Evolutionary conservation across 2,329 filamentous ascomycete species (phyloP).

Genomic region (Neonectria ditissima): DNA sequence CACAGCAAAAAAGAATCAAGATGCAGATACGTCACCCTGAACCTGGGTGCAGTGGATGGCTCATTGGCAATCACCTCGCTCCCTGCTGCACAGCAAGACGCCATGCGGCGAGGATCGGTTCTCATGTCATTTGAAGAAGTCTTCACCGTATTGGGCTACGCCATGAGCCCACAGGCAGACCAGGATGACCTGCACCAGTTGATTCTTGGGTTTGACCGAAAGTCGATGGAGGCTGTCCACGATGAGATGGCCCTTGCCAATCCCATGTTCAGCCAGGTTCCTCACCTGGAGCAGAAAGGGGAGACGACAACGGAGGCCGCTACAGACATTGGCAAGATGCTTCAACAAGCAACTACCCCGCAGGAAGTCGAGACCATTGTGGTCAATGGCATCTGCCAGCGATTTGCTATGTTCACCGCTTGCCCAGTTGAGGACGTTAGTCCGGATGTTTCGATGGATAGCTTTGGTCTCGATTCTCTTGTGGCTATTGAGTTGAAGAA

Average conservation of each 20-base stretch:
- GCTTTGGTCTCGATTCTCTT: conserved; percentile 31
- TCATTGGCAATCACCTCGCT: conserved; percentile 27
- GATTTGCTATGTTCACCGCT: conserved; percentile 31
- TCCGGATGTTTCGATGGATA: conserved; percentile 26
- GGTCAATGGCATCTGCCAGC: conserved; percentile 21
- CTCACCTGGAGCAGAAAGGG: conserved; percentile 15
- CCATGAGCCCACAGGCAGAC: conserved; percentile 21
- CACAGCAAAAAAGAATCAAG: conserved; percentile 15
- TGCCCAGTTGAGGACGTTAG: conserved; percentile 28
- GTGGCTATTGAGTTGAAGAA: conserved; percentile 37
- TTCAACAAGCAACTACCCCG: conserved; percentile 23
- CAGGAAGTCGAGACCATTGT: conserved; percentile 24
- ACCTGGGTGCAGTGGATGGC: conserved; percentile 25
- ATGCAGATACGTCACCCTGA: conserved; percentile 28
- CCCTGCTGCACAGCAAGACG: conserved; percentile 23
- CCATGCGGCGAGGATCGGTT: conserved; percentile 23
- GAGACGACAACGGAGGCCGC: conserved; percentile 19
- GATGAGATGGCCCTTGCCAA: conserved; percentile 27
- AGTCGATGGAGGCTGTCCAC: conserved; percentile 25
- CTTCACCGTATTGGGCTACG: conserved; percentile 22
- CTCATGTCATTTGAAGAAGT: conserved; percentile 31
- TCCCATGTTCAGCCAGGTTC: conserved; percentile 27
- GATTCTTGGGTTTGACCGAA: conserved; percentile 28
- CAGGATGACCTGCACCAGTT: conserved; percentile 16
- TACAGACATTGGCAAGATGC: conserved; percentile 22